These are phyloP conservation scores for Metschnikowia lochheadii DNA, from an alignment of 805 yeast species.

Conservation along the genomic window DNA sequence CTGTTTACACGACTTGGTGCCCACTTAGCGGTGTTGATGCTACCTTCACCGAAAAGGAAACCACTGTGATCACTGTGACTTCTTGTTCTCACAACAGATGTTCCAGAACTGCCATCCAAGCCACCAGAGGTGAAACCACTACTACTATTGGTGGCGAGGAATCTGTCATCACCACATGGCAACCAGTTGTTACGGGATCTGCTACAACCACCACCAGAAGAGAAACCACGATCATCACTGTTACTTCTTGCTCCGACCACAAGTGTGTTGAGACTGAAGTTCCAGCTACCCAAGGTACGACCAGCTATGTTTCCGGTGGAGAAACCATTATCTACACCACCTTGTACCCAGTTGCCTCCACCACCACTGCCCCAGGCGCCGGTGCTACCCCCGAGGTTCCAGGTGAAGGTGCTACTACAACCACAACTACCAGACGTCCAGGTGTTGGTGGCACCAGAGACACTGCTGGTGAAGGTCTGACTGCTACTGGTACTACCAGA, in stretches of 20 bases:
- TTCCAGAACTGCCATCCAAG: slow-evolving; percentile 15
- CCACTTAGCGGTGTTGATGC: slow-evolving; percentile 25
- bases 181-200: slow-evolving; percentile 29
- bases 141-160: slow-evolving; percentile 17
- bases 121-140: slow-evolving; percentile 32
- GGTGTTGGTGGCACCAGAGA: background rate
- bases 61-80: slow-evolving; percentile 29
- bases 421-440: background rate
- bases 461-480: background rate
- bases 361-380: slow-evolving; percentile 5
- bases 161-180: slow-evolving; percentile 31
- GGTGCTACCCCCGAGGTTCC: background rate
- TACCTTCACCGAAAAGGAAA: slow-evolving; percentile 8
- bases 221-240: slow-evolving; percentile 9
- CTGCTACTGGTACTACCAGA: slow-evolving; percentile 6
- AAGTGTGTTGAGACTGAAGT: slow-evolving; percentile 14
- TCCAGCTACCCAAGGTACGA: slow-evolving; percentile 18
- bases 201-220: slow-evolving; percentile 18
- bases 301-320: slow-evolving; percentile 9
- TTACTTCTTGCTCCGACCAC: slow-evolving; percentile 11
- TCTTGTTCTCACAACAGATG: slow-evolving; percentile 14
- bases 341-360: slow-evolving; percentile 15
- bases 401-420: background rate
- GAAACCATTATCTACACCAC: slow-evolving; percentile 25
- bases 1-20: slow-evolving; percentile 33